Evolutionary conservation across 2,329 filamentous ascomycete genomes (phyloP), one percentile per base, ranked within the genome.

Genomic region (Pseudofabraea citricarpa): DNA sequence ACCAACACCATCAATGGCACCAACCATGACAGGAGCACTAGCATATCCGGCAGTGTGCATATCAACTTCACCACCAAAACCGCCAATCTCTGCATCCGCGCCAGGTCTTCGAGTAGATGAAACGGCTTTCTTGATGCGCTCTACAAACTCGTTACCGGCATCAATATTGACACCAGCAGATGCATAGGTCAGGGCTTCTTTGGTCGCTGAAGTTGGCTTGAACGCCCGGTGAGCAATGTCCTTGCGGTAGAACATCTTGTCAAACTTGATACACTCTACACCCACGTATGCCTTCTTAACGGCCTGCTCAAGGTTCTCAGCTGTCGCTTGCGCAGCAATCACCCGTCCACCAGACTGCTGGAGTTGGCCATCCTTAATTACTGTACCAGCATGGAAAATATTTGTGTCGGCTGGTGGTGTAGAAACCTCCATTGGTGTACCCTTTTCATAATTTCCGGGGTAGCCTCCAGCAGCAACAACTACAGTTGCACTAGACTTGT

Each of bases 391-490:
- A 61, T 98, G 93, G 79, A 98, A 98, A 49, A 96, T 79, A 49
- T 85, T 81, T 49, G 78, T 84, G 69, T 67, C 72, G 2, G 64
- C 51, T 40, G 66, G 71, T 43, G 69, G 68, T 18, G 61, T 55
- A 15, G 64, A 58, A 9, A 85, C 69, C 40, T 62, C 65, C 65
- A 76, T 85, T 53, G 65, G 70, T 33, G 68, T 86, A 43, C 88
- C 90, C 70, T 95, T 95, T 41, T 79, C 75, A 64, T 97, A 97
- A 1, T 79, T 73, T 43, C 84, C 87, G 5, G 93, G 93, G 62
- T 98, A 98, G 3, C 93, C 93, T 18, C 85, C 88, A 7, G 93
- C 87, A 42, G 91, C 89, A 15, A 95, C 84, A n/a, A 97, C 90
- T 24, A 98, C 90, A 2, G 91, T 97, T 20, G 89, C 86, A 50